A percentile compares a stretch with the other conserved stretches of the same genome.
Evolutionary conservation across 306 rosid genomes (phyloP).

Genomic region (Cyamopsis tetragonoloba): DNA sequence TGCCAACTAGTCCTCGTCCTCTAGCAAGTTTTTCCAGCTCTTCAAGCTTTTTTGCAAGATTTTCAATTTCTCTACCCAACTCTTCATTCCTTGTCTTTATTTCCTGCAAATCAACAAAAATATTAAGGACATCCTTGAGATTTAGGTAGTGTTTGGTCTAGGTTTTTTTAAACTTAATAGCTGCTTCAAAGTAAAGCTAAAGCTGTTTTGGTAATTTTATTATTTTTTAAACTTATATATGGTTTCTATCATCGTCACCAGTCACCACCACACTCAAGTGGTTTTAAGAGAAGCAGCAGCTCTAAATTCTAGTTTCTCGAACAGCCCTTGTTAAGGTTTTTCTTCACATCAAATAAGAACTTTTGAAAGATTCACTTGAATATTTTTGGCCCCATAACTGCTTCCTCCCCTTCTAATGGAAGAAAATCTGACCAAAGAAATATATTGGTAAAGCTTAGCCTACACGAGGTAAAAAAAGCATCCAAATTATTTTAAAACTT

Average conservation of each 20-base stretch:
- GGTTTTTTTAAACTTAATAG: too few relatives aligned
- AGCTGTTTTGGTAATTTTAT: too few relatives aligned
- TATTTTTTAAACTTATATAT: too few relatives aligned
- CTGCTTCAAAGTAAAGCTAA: too few relatives aligned
- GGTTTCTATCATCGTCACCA: too few relatives aligned
- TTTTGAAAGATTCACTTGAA: too few relatives aligned
- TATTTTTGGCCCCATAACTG: neutral
- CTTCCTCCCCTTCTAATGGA: neutral
- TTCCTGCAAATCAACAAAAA: constrained; percentile 41
- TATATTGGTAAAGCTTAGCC: neutral
- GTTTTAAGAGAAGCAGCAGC: too few relatives aligned
- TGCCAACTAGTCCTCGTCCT: constrained; percentile 47
- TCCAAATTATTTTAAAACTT: constrained; percentile 16
- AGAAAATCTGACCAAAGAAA: neutral
- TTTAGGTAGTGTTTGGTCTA: too few relatives aligned
- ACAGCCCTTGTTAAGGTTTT: too few relatives aligned
- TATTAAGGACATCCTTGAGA: neutral
- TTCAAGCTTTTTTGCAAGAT: constrained; percentile 38
- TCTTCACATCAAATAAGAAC: too few relatives aligned
- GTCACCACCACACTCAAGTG: too few relatives aligned
- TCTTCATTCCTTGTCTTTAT: constrained; percentile 37
- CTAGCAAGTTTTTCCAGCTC: constrained; percentile 55
- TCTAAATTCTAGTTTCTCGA: too few relatives aligned
- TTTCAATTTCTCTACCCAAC: constrained; percentile 21
- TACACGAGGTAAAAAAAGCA: neutral